Conservation (phyloP, 1,284 basidiomycete genomes). For the Coniferiporia weirii region DNA sequence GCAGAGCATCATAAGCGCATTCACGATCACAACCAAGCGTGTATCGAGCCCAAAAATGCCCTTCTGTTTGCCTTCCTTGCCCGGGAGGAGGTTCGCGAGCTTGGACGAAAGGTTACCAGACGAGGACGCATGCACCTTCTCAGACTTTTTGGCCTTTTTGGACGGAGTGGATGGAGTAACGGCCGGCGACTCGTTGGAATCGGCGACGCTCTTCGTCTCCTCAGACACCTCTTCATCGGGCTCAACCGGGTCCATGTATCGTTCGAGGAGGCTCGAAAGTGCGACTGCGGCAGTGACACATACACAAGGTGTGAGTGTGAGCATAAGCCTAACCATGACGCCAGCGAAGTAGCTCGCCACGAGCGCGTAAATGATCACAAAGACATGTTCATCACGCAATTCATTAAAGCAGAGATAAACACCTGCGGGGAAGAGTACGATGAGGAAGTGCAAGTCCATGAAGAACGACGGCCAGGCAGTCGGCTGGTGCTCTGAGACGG, state of each 20-base stretch:
- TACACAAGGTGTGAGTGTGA: slow-evolving; percentile 88
- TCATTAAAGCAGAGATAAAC: slow-evolving; percentile 92
- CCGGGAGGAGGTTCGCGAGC: slow-evolving; percentile 29
- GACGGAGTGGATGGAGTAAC: slow-evolving; percentile 27
- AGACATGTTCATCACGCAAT: slow-evolving; percentile 95
- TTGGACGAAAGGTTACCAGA: slow-evolving; percentile 30
- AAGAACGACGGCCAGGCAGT: slow-evolving; percentile 99
- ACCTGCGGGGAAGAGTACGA: slow-evolving; percentile 97
- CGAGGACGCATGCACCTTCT: slow-evolving; percentile 44
- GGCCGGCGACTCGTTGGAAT: slow-evolving; percentile 26
- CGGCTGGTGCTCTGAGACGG: slow-evolving; percentile 99
- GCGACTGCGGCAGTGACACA: slow-evolving; percentile 92
- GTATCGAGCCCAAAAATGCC: slow-evolving; percentile 88
- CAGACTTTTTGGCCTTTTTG: slow-evolving; percentile 65
- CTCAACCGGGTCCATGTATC: slow-evolving; percentile 75
- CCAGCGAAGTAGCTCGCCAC: slow-evolving; percentile 98
- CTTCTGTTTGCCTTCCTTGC: slow-evolving; percentile 27
- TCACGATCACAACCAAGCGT: slow-evolving; percentile 71
- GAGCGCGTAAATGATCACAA: slow-evolving; percentile 97
- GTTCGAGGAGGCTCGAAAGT: slow-evolving; percentile 83
- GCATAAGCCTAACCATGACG: slow-evolving; percentile 97
- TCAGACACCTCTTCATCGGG: slow-evolving; percentile 40
- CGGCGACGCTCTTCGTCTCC: slow-evolving; percentile 26
- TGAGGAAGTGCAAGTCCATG: slow-evolving; percentile 97
- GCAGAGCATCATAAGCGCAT: slow-evolving; percentile 75